Conservation (phyloP, 2,329 filamentous ascomycete genomes). For the Dissoconium aciculare region DNA sequence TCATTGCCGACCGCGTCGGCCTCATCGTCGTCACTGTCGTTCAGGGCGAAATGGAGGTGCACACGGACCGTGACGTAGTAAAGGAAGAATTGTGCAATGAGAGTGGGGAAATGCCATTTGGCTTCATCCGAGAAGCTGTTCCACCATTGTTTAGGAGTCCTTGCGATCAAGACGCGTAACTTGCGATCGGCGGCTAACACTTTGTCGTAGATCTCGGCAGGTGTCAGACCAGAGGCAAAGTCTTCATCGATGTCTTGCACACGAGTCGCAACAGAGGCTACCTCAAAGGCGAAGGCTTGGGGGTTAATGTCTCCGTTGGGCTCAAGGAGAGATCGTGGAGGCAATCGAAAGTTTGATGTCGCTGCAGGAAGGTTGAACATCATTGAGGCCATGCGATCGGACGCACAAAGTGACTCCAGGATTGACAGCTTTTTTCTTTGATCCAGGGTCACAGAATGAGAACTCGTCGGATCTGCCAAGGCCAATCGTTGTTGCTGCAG, state of each 20-base stretch:
- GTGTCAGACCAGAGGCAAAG: conserved; percentile 8
- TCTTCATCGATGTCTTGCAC: conserved; percentile 17
- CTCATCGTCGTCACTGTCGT: conserved; percentile 9
- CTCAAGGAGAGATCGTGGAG: conserved; percentile 8
- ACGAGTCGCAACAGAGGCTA: conserved; percentile 15
- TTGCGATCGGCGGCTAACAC: conserved; percentile 17
- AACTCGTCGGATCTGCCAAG: too few species aligned
- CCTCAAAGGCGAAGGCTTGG: conserved; percentile 15
- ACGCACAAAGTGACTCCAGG: conserved; percentile 23
- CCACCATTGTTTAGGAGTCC: conserved; percentile 15
- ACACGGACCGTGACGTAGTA: conserved; percentile 16
- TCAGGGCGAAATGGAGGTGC: conserved; percentile 16
- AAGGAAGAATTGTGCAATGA: conserved; percentile 18
- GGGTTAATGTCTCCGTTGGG: conserved; percentile 14
- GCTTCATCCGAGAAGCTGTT: too few species aligned
- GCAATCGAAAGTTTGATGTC: conserved; percentile 15
- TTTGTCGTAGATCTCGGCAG: conserved; percentile 12
- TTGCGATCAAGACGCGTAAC: conserved; percentile 14
- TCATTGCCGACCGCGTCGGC: conserved; percentile 7
- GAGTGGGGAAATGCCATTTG: too few species aligned
- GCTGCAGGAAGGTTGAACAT: conserved; percentile 25
- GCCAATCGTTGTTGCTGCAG: too few species aligned
- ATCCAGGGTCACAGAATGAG: too few species aligned
- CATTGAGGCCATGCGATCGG: conserved; percentile 22
- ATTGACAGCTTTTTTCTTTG: conserved; percentile 16